phyloP scores from a whole-genome alignment of 2,329 filamentous ascomycete genomes.

The Diplocarpon mali region DNA sequence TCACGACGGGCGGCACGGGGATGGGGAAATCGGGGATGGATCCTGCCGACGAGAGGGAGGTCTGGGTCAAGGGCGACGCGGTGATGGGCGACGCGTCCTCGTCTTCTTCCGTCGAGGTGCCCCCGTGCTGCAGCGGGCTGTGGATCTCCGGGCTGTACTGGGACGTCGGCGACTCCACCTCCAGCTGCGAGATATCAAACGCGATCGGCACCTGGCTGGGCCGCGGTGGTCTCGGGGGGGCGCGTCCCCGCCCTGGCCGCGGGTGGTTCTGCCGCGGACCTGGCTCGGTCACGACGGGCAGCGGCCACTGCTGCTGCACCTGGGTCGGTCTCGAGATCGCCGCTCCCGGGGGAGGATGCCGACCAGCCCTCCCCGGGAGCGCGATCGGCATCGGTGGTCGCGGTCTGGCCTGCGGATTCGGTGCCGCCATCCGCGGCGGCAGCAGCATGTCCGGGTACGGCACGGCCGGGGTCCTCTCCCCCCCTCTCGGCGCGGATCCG shows the following conservation, averaged over 20 bases:
- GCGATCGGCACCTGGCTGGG: constrained; percentile 50
- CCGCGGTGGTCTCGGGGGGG: constrained; percentile 48
- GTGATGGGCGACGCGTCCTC: constrained; percentile 27
- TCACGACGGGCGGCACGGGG: constrained; percentile 17
- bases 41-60: constrained; percentile 41
- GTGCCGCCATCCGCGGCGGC: constrained; percentile 10
- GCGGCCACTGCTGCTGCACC: constrained; percentile 43
- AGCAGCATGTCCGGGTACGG: constrained; percentile 23
- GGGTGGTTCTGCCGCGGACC: constrained; percentile 34
- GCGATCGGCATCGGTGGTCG: constrained; percentile 19
- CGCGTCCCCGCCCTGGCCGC: constrained; percentile 37
- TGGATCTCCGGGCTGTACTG: constrained; percentile 31
- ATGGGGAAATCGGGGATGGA: constrained; percentile 43
- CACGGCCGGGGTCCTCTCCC: constrained; percentile 40
- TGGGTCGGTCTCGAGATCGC: constrained; percentile 37
- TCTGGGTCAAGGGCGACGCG: constrained; percentile 36
- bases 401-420: constrained; percentile 13
- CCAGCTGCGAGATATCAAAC: constrained; percentile 42
- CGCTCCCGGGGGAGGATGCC: constrained; percentile 21
- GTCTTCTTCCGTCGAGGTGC: constrained; percentile 11
- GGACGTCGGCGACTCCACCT: constrained; percentile 45
- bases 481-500: constrained; percentile 43
- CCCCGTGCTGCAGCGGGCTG: constrained; percentile 16
- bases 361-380: constrained; percentile 12
- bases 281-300: constrained; percentile 26